Percentiles rank a stretch among this genome's conserved stretches.
Evolutionary conservation across 2,329 filamentous ascomycete genomes (phyloP).

Genomic region (Pezicula neosporulosa): DNA sequence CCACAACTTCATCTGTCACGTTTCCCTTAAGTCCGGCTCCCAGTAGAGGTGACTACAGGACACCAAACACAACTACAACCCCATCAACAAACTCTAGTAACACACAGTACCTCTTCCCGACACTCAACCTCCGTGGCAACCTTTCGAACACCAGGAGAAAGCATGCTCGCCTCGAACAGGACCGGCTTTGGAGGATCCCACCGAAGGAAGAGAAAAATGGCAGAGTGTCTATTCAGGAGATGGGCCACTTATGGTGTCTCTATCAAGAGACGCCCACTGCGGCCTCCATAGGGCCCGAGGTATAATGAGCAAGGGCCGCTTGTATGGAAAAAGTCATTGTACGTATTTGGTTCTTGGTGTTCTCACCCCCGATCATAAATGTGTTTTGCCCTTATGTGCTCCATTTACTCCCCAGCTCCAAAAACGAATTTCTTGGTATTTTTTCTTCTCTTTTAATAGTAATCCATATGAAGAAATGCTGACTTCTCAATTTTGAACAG

Average conservation of each 20-base stretch:
- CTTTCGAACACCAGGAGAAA: not conserved
- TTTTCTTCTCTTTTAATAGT: not conserved
- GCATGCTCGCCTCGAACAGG: not conserved
- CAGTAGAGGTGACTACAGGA: not conserved
- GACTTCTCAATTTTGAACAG: not conserved
- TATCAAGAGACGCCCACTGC: not conserved
- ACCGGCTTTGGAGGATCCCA: not conserved
- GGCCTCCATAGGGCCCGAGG: slow-evolving; percentile 2
- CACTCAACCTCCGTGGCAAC: not conserved
- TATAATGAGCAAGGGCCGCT: slow-evolving; percentile 20
- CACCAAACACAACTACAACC: not conserved
- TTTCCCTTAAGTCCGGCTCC: not conserved
- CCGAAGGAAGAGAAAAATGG: not conserved
- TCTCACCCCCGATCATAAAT: slow-evolving; percentile 8
- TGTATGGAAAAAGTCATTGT: slow-evolving; percentile 23
- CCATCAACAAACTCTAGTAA: not conserved
- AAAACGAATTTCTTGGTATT: too few relatives aligned
- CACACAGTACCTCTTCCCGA: not conserved
- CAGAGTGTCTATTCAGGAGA: too few relatives aligned
- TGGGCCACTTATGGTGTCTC: not conserved
- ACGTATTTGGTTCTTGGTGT: slow-evolving; percentile 17
- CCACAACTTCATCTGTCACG: not conserved
- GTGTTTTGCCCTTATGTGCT: not conserved
- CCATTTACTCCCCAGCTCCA: not conserved
- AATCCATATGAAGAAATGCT: not conserved